Base-by-base conservation (phyloP, 768 basidiomycete genomes). In the Phlegmacium glaucopus region DNA sequence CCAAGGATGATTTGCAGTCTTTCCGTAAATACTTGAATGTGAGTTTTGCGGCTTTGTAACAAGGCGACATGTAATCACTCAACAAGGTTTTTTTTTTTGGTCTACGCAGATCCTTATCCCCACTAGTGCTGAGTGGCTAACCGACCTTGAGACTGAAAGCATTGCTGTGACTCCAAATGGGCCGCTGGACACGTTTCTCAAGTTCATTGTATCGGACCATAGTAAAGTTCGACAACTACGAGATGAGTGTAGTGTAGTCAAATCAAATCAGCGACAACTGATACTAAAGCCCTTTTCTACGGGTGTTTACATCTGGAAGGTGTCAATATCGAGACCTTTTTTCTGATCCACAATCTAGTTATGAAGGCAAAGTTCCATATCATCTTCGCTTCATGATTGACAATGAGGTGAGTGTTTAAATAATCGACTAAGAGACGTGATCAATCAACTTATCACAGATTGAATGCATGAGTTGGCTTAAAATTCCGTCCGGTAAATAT, bases 401-500 rank as follows among this genome's bases (percentile, higher is more conserved):
- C 59, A 86, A 87, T 9, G 82, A 87, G 75, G 94, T 91, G 43
- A 28, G 51, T 50, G 17, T 17, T 34, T 32, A 10, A 42, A 34
- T 16, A 35, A 11, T n/a, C 7, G n/a, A 6, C 17, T 16, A 34
- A 17, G 22, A 22, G 26, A 36, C 13, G 17, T 6, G n/a, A 18
- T 34, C 4, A 34, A 36, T 37, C 35, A 18, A 62, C n/a, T 50
- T 48, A 13, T 28, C 9, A 45, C 48, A 94, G 90, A 80, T 96
- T 22, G 82, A 88, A 34, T 90, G 93, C 10, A 94, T 97, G 91
- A 91, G 93, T 60, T 97, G 94, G 94, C 81, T 97, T 32, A 90
- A 94, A 65, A 67, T 94, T 15, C 85, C 84, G 3, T 77, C 83
- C 1, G 85, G 85, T 3, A 78, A 79, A 54, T 96, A 94, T 60